phyloP scores from a whole-genome alignment of 164 flowering plant species.

The Stephania cephalantha region DNA sequence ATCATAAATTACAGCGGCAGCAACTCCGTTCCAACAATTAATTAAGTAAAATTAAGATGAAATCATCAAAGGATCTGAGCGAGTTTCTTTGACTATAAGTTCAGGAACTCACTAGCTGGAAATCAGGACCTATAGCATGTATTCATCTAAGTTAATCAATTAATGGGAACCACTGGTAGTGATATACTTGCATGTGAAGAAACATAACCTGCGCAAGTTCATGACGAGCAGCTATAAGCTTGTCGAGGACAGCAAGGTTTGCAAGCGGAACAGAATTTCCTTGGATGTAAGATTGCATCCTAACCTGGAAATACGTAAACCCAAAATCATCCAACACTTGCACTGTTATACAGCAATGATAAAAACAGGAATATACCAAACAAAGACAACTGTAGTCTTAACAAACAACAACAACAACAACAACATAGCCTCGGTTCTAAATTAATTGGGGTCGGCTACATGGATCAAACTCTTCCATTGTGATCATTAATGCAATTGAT shows the following conservation, averaged over 20 bases:
- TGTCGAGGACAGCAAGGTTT: conserved; percentile 77
- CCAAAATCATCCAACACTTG: too few relatives aligned
- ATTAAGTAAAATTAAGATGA: neutral
- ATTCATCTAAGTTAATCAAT: neutral
- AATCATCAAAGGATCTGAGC: neutral
- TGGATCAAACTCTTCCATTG: too few relatives aligned
- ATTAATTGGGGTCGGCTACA: too few relatives aligned
- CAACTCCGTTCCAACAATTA: neutral
- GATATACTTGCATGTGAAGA: neutral
- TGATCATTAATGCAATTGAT: too few relatives aligned
- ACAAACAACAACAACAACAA: too few relatives aligned
- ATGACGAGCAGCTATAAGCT: conserved; percentile 80
- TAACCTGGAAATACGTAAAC: conserved; percentile 42
- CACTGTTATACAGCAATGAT: too few relatives aligned
- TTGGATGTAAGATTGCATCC: conserved; percentile 63
- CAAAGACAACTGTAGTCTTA: too few relatives aligned
- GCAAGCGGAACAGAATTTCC: conserved; percentile 86
- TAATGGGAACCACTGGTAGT: neutral
- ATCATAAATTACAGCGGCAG: neutral
- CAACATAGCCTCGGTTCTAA: too few relatives aligned
- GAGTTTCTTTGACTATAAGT: neutral
- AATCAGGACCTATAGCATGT: neutral
- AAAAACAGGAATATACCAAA: too few relatives aligned
- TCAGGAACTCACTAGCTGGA: neutral
- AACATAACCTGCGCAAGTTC: conserved; percentile 73